Conservation (phyloP, 768 basidiomycete species). For the Lactarius vividus region DNA sequence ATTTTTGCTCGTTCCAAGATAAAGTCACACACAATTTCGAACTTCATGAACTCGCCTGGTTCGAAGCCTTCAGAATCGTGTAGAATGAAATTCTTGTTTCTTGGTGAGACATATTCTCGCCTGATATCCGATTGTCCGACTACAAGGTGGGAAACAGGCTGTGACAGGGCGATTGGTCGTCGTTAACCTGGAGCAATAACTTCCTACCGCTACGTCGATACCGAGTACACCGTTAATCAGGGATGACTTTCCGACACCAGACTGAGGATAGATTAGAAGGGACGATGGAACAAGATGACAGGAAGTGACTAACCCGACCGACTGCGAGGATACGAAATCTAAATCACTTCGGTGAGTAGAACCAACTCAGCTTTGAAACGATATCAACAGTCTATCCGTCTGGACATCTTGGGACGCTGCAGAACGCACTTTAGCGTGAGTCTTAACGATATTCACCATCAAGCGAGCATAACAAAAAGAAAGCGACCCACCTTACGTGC, state of each 20-base stretch:
- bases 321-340: neutral
- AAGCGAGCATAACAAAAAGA: no score
- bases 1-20: neutral
- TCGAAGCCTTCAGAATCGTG: neutral
- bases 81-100: neutral
- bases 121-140: neutral
- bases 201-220: neutral
- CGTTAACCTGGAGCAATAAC: neutral
- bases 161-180: neutral
- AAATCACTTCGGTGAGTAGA: neutral
- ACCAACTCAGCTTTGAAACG: neutral
- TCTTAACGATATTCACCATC: no score
- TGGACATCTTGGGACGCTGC: neutral
- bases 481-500: no score
- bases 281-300: neutral
- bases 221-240: conserved; percentile 6
- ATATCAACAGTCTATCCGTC: neutral
- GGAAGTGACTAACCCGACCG: neutral
- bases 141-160: neutral
- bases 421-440: no score
- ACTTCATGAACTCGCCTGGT: neutral
- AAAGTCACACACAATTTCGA: neutral
- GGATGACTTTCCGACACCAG: conserved; percentile 5
- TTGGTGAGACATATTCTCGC: neutral
- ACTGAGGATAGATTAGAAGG: neutral